A percentile compares a stretch with the other conserved stretches of the same genome.
These are phyloP conservation scores for Rubia tinctorum DNA, from an alignment of 305 asterid species.

Conservation along the genomic window DNA sequence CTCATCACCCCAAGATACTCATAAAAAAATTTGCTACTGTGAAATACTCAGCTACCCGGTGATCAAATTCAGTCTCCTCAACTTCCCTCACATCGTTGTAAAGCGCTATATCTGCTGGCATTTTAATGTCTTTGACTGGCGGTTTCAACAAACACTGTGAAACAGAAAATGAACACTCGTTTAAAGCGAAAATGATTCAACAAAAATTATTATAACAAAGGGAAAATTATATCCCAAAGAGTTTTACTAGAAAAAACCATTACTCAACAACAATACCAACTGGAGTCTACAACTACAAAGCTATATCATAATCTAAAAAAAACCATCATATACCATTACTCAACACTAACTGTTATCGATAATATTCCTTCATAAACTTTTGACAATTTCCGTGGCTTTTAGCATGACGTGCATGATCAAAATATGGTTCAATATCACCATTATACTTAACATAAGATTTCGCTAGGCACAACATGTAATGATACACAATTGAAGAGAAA, in stretches of 20 bases:
- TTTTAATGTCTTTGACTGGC: slow-evolving; percentile 58
- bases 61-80: slow-evolving; percentile 76
- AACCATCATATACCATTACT: no score
- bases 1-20: no score
- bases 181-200: no score
- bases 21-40: no score
- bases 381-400: not conserved
- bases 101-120: slow-evolving; percentile 60
- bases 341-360: no score
- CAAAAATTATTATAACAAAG: no score
- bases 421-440: not conserved
- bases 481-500: no score
- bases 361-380: not conserved
- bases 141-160: slow-evolving; percentile 47
- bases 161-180: no score
- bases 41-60: slow-evolving; percentile 39
- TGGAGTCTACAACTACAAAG: not conserved
- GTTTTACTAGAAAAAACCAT: not conserved
- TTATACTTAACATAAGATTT: not conserved
- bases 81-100: slow-evolving; percentile 71
- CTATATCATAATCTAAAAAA: not conserved
- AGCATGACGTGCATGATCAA: not conserved
- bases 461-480: not conserved
- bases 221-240: no score
- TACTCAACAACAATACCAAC: not conserved